A percentile compares a stretch with the other conserved stretches of the same genome.
Conservation (phyloP, 345 rosid species). For the Moricandia arvensis region DNA sequence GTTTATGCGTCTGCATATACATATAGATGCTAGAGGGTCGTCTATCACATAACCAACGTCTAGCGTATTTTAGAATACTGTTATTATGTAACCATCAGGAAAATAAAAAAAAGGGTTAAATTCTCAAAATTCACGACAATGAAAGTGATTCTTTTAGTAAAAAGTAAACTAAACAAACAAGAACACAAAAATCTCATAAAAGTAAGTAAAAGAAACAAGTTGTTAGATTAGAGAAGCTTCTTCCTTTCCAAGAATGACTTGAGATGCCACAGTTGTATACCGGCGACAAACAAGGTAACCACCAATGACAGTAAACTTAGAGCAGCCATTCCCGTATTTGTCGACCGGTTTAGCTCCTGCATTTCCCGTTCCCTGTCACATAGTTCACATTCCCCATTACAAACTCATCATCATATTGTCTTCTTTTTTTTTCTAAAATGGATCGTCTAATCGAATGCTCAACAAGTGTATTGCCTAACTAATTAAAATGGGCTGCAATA, state of each 20-base stretch:
- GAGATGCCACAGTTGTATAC: conserved; percentile 88
- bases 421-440: not conserved
- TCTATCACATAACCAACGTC: not conserved
- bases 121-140: not conserved
- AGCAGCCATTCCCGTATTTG: conserved; percentile 73
- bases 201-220: not conserved
- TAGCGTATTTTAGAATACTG: not conserved
- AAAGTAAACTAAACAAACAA: not conserved
- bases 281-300: conserved; percentile 73
- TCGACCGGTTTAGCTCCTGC: conserved; percentile 68
- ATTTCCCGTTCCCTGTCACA: conserved; percentile 68
- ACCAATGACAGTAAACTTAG: conserved; percentile 63
- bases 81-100: not conserved
- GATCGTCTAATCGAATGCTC: not conserved
- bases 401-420: not conserved
- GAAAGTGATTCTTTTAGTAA: not conserved
- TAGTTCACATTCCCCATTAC: not conserved
- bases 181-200: not conserved
- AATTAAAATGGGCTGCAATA: too few relatives aligned
- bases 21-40: not conserved
- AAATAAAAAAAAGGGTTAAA: not conserved
- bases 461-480: not conserved
- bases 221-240: conserved; percentile 43
- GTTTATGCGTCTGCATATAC: not conserved
- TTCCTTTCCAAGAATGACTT: conserved; percentile 87